Evolutionary conservation across 148 eudicot species (phyloP).

Genomic region (Rhododendron henanense): DNA sequence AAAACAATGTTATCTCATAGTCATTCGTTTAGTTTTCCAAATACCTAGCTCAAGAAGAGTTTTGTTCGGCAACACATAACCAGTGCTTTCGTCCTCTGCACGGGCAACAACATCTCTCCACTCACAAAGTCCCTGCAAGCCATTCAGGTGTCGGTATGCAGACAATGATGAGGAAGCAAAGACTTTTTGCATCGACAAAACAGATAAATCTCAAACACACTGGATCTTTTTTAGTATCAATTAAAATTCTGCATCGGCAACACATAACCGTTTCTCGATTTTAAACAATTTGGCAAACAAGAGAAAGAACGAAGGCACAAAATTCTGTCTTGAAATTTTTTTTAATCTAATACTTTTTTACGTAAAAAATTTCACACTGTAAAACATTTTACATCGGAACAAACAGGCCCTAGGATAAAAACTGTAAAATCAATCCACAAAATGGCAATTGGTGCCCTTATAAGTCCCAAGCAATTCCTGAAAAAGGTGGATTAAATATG

Average conservation of each 20-base stretch:
- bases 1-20: not conserved
- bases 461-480: not conserved
- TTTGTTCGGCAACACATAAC: constrained; percentile 87
- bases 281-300: not conserved
- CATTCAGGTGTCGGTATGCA: constrained; percentile 3
- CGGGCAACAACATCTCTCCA: constrained; percentile 97
- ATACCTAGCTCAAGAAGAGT: constrained; percentile 85
- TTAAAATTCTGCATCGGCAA: too few relatives aligned
- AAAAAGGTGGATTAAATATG: not conserved
- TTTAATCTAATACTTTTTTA: not conserved
- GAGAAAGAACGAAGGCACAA: not conserved
- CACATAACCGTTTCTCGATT: not conserved
- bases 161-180: constrained; percentile 3
- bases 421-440: not conserved
- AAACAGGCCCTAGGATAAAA: not conserved
- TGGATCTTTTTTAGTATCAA: not conserved
- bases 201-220: not conserved
- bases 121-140: constrained; percentile 72
- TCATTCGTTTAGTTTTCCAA: not conserved
- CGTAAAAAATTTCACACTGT: not conserved
- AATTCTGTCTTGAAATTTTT: not conserved
- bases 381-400: not conserved
- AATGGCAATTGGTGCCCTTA: not conserved
- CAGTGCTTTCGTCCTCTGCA: constrained; percentile 98
- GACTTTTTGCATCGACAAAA: not conserved